Evolutionary conservation across 225 moss, liverwort and hornwort species (phyloP).

Genomic region (Bryoerythrophyllum caledonicum): DNA sequence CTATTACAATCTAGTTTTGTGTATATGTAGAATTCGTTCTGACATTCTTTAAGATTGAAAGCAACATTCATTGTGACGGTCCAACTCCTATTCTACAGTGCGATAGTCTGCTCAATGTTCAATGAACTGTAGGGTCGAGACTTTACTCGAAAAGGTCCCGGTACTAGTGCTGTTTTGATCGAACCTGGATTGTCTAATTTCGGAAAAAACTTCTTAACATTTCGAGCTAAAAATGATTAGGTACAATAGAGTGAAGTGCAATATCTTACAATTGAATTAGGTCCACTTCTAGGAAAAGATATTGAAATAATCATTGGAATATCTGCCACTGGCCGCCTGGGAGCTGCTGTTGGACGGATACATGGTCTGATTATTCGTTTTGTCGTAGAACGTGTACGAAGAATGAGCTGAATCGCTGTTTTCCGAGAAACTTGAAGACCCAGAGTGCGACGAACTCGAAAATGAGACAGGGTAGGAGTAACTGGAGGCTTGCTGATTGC

Average conservation of each 20-base stretch:
- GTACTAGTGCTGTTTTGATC: not conserved
- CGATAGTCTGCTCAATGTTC: not conserved
- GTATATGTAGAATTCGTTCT: not conserved
- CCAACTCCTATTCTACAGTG: not conserved
- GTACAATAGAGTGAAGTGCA: not conserved
- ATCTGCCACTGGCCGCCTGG: constrained; percentile 5
- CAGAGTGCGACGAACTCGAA: not conserved
- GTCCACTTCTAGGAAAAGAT: constrained; percentile 31
- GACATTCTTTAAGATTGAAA: constrained; percentile 12
- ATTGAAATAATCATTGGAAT: constrained; percentile 41
- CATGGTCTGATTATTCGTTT: constrained; percentile 6
- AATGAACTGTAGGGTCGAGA: not conserved
- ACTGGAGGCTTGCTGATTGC: not conserved
- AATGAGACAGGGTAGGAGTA: constrained; percentile 8
- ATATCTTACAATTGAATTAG: not conserved
- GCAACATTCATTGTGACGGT: not conserved
- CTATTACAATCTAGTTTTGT: too few relatives aligned
- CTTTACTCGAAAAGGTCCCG: not conserved
- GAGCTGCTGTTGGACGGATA: constrained; percentile 16
- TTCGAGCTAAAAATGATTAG: not conserved
- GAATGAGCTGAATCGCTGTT: constrained; percentile 13
- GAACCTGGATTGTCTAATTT: too few relatives aligned
- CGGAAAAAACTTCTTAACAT: too few relatives aligned
- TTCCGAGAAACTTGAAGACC: constrained; percentile 14
- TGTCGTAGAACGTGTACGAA: constrained; percentile 22